These are phyloP conservation scores for Letharia lupina DNA, from an alignment of 495 filamentous ascomycete genomes.

Conservation along the genomic window DNA sequence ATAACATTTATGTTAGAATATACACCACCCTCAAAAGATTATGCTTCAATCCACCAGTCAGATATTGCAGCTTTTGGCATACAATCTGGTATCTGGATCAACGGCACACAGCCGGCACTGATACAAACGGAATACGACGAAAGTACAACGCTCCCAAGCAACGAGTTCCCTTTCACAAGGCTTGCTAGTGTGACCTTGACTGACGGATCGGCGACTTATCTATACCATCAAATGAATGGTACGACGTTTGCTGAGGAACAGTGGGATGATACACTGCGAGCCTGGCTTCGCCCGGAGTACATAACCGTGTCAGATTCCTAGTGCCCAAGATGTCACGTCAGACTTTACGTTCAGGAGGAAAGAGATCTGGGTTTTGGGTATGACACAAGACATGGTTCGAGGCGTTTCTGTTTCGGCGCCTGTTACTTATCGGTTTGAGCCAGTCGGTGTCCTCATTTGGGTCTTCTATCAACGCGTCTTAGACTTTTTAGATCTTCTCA, in stretches of 20 bases:
- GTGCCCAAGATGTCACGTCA: background rate
- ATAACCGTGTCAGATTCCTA: background rate
- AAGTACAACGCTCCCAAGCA: background rate
- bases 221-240: background rate
- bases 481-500: too few species aligned
- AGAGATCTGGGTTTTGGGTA: background rate
- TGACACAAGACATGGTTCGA: background rate
- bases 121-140: too few species aligned
- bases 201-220: background rate
- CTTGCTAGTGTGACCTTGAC: background rate
- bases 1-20: too few species aligned
- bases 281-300: background rate
- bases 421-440: too few species aligned
- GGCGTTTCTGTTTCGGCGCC: too few species aligned
- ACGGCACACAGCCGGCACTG: background rate
- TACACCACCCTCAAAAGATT: background rate
- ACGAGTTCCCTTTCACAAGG: background rate
- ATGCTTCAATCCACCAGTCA: background rate
- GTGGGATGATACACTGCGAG: background rate
- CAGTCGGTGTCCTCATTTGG: too few species aligned
- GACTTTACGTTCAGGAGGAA: background rate
- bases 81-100: background rate
- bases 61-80: background rate
- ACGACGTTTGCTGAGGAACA: constrained; percentile 4
- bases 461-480: too few species aligned